These are phyloP conservation scores for Bjerkandera adusta DNA, from an alignment of 1,284 basidiomycete genomes.

Conservation along the genomic window DNA sequence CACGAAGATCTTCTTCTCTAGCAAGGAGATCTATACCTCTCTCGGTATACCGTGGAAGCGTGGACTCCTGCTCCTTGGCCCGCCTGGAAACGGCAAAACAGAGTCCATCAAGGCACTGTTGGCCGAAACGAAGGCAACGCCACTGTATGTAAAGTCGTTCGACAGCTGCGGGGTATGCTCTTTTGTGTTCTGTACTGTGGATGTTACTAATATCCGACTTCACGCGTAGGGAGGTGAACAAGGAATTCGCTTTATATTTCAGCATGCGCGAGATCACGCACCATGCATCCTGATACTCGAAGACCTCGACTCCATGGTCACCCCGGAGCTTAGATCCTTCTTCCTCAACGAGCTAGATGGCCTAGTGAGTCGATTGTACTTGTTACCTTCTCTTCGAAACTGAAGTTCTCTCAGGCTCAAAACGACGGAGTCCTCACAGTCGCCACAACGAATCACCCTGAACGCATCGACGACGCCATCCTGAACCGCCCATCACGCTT, in stretches of 20 bases:
- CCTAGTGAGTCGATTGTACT: conserved; percentile 27
- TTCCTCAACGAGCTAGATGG: conserved; percentile 48
- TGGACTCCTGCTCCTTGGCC: conserved; percentile 28
- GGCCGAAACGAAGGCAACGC: conserved; percentile 25
- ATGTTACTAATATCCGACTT: not conserved
- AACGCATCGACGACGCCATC: conserved; percentile 43
- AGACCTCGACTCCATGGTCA: conserved; percentile 44
- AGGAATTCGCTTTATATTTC: conserved; percentile 31
- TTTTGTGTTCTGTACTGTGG: not conserved
- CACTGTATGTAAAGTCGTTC: conserved; percentile 43
- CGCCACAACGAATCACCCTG: conserved; percentile 48
- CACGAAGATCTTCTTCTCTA: conserved; percentile 40
- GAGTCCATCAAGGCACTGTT: conserved; percentile 28
- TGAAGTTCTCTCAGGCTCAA: conserved; percentile 24
- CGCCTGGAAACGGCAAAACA: conserved; percentile 32
- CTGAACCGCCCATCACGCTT: conserved; percentile 45
- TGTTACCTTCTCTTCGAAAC: conserved; percentile 33
- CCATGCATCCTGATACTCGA: conserved; percentile 46
- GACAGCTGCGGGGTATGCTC: conserved; percentile 16
- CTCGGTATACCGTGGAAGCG: conserved; percentile 44
- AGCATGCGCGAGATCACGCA: conserved; percentile 30
- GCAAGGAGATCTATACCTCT: conserved; percentile 36
- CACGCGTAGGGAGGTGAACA: conserved; percentile 27
- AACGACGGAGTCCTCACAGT: conserved; percentile 44
- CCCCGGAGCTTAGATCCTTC: conserved; percentile 36